Percentiles rank a stretch among this genome's conserved stretches.
Evolutionary conservation across 1,284 basidiomycete species (phyloP).

Genomic region (Cerrena zonata): DNA sequence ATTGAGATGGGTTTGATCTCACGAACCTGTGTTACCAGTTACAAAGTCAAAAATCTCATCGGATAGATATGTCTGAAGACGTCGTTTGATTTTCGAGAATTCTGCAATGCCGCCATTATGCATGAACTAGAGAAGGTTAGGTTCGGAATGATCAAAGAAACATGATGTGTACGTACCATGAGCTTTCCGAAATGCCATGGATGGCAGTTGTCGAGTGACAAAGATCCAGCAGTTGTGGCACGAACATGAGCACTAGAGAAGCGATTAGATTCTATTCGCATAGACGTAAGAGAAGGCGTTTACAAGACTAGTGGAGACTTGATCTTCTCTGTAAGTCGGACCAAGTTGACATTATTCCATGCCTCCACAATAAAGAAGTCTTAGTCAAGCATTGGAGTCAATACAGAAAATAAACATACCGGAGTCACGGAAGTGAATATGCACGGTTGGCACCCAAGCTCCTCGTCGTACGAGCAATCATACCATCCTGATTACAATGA

Average conservation of each 20-base stretch:
- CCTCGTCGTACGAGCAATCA: conserved; percentile 72
- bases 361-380: conserved; percentile 45
- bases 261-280: not conserved
- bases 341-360: conserved; percentile 90
- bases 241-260: conserved; percentile 75
- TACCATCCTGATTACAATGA: conserved; percentile 65
- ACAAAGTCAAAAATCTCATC: conserved; percentile 84
- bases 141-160: not conserved
- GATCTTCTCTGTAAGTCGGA: conserved; percentile 88
- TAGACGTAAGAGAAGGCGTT: conserved; percentile 23
- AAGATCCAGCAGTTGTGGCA: conserved; percentile 78
- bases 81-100: conserved; percentile 76
- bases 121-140: conserved; percentile 67
- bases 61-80: conserved; percentile 65
- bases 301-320: conserved; percentile 90
- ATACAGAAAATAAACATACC: conserved; percentile 36
- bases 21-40: conserved; percentile 82
- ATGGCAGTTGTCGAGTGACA: conserved; percentile 92
- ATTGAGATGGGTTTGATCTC: not conserved
- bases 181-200: conserved; percentile 83
- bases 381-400: not conserved
- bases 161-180: conserved; percentile 55
- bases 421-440: conserved; percentile 96
- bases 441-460: conserved; percentile 82
- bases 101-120: conserved; percentile 88